These are phyloP conservation scores for Aspergillus jensenii DNA, from an alignment of 2,329 filamentous ascomycete genomes.

Conservation along the genomic window DNA sequence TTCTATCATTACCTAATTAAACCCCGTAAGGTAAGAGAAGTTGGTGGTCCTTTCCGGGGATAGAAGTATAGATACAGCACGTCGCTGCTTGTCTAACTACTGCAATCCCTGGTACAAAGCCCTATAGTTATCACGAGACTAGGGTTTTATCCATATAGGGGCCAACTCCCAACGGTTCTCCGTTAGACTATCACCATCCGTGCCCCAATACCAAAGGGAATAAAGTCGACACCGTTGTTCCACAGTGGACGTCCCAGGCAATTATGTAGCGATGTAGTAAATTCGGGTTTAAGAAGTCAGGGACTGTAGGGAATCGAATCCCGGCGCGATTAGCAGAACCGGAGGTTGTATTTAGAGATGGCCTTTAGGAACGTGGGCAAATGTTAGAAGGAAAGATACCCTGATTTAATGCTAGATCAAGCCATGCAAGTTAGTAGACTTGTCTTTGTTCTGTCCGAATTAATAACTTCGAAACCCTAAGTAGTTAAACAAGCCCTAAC, in stretches of 20 bases:
- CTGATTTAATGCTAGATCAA: background rate
- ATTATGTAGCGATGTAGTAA: conserved; percentile 1
- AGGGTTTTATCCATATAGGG: conserved; percentile 4
- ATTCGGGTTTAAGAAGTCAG: conserved; percentile 14
- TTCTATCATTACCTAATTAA: too few species aligned
- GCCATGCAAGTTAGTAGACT: background rate
- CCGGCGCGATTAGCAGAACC: conserved; percentile 20
- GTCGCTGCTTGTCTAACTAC: too few species aligned
- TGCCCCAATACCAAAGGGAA: conserved; percentile 17
- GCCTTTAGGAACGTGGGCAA: background rate
- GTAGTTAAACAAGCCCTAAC: too few species aligned
- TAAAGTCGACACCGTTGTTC: conserved; percentile 15
- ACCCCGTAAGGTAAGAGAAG: too few species aligned
- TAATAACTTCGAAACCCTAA: too few species aligned
- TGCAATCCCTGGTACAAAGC: too few species aligned
- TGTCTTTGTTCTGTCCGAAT: too few species aligned
- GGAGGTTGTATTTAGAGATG: background rate
- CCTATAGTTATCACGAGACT: conserved; percentile 4
- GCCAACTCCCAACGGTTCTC: background rate
- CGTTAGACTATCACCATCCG: conserved; percentile 15
- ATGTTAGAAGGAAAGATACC: background rate
- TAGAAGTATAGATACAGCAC: too few species aligned
- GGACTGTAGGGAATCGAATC: conserved; percentile 12
- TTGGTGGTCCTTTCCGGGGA: too few species aligned
- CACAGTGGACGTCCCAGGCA: background rate